phyloP scores from a whole-genome alignment of 2,329 filamentous ascomycete genomes.

The Botryosphaeria dothidea region DNA sequence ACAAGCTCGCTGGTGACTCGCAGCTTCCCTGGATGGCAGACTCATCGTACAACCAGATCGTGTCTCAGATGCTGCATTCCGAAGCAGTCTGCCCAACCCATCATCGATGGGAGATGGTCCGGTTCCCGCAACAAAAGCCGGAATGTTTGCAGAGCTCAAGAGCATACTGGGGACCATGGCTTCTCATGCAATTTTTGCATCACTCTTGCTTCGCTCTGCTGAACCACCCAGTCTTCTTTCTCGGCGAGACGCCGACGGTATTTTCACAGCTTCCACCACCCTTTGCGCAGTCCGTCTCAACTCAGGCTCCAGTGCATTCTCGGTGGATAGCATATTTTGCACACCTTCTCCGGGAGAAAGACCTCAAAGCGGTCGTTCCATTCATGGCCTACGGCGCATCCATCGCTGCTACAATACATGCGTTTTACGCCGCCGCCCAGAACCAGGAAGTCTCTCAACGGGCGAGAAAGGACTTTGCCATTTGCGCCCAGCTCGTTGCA shows the following conservation, averaged over 20 bases:
- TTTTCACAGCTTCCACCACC: not conserved
- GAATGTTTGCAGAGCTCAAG: not conserved
- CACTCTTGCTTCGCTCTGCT: not conserved
- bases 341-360: not conserved
- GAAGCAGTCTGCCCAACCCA: not conserved
- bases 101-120: not conserved
- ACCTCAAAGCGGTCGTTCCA: not conserved
- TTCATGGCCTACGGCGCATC: not conserved
- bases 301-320: not conserved
- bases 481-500: not conserved
- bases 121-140: not conserved
- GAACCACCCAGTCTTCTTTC: not conserved
- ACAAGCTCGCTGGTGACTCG: not conserved
- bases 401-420: not conserved
- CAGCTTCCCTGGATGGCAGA: not conserved
- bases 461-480: not conserved
- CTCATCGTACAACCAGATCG: not conserved
- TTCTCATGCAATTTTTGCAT: conserved; percentile 1
- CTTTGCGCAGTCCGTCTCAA: not conserved
- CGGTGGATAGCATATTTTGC: not conserved
- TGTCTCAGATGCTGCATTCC: not conserved
- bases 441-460: not conserved
- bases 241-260: not conserved
- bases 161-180: not conserved
- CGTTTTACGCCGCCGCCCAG: not conserved